A percentile compares a stretch with the other conserved stretches of the same genome.
Conservation (phyloP, 1,284 basidiomycete species). For the Boletus calvinii region DNA sequence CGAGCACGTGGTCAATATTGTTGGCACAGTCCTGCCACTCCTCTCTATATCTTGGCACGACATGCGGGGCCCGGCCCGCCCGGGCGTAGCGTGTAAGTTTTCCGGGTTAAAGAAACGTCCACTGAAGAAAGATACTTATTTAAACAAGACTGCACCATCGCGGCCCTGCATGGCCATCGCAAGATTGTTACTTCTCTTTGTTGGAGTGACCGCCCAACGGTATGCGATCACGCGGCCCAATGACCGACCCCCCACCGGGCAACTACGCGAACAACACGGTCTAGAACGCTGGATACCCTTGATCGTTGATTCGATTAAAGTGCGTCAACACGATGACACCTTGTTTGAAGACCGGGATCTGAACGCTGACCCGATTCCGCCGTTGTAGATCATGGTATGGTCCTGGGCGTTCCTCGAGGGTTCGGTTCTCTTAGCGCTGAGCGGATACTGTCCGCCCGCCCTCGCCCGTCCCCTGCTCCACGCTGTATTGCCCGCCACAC, state of each 20-base stretch:
- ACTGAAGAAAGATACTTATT: background rate
- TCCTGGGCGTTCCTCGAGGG: constrained; percentile 5
- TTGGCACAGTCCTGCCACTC: no score
- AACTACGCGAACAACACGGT: constrained; percentile 16
- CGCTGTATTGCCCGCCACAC: background rate
- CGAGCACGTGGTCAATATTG: no score
- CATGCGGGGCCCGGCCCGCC: no score
- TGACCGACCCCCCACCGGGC: constrained; percentile 6
- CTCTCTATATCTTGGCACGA: background rate
- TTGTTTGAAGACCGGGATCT: no score
- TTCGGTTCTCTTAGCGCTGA: constrained; percentile 10
- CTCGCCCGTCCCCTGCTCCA: constrained; percentile 3
- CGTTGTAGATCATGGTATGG: background rate
- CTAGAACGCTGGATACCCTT: background rate
- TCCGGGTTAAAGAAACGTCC: background rate
- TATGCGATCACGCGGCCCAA: constrained; percentile 16
- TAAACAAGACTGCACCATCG: background rate
- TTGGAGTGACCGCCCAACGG: background rate
- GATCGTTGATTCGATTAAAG: background rate
- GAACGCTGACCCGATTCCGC: background rate
- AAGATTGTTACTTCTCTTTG: constrained; percentile 4
- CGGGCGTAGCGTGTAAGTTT: background rate
- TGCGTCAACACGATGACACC: background rate
- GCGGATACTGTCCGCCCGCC: constrained; percentile 1
- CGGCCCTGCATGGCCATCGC: background rate